Conservation (phyloP, 371 early-diverging fungal genomes). For the Rhizomucor pusillus region DNA sequence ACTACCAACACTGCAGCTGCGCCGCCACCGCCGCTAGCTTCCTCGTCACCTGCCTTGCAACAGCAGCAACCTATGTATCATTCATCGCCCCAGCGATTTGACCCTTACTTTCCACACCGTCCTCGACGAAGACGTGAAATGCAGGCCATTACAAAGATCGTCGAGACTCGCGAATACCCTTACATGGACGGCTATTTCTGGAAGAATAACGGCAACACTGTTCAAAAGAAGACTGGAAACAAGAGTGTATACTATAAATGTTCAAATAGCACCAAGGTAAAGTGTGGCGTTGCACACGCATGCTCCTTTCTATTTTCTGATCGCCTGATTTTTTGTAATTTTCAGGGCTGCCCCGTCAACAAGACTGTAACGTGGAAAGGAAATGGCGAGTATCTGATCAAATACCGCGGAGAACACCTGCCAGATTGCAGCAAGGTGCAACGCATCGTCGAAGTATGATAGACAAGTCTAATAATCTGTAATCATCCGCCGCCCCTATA, state of each 20-base stretch:
- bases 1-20: too few species aligned
- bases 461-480: too few species aligned
- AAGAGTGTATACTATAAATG: conserved; percentile 63
- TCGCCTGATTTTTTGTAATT: conserved; percentile 1
- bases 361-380: conserved; percentile 57
- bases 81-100: conserved; percentile 12
- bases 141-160: conserved; percentile 59
- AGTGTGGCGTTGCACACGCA: not conserved
- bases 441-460: conserved; percentile 21
- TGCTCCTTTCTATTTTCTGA: not conserved
- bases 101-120: conserved; percentile 23
- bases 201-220: conserved; percentile 65
- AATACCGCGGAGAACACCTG: conserved; percentile 55
- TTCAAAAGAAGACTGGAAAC: conserved; percentile 58
- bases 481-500: too few species aligned
- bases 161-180: conserved; percentile 52
- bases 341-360: conserved; percentile 47
- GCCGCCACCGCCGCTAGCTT: too few species aligned
- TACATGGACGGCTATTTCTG: conserved; percentile 51
- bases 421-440: conserved; percentile 42
- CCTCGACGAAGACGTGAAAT: conserved; percentile 61
- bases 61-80: conserved; percentile 3
- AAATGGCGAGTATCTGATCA: conserved; percentile 51
- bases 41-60: not conserved
- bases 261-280: conserved; percentile 44